Conservation (phyloP, 306 rosid species). For the Morella rubra region DNA sequence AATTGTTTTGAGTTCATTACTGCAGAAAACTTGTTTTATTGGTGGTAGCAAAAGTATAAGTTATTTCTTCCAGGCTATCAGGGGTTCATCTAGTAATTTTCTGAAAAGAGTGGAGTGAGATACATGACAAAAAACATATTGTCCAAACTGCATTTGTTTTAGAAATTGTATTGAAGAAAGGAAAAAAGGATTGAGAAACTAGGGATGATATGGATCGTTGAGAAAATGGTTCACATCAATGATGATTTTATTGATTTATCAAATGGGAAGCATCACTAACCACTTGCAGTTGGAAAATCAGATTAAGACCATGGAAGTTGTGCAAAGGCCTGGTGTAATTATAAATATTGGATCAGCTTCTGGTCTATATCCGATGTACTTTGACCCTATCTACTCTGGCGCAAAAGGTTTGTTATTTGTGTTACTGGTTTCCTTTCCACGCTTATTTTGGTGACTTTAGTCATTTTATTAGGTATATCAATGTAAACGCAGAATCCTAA, state of each 20-base stretch:
- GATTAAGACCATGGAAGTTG: conserved; percentile 71
- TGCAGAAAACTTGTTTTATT: not conserved
- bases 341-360: conserved; percentile 90
- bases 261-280: conserved; percentile 22
- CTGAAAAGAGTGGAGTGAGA: not conserved
- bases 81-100: not conserved
- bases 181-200: not conserved
- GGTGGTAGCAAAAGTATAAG: not conserved
- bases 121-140: not conserved
- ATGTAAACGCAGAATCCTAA: conserved; percentile 1
- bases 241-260: not conserved
- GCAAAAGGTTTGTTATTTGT: conserved; percentile 70
- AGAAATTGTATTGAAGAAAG: not conserved
- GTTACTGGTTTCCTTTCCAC: conserved; percentile 5
- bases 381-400: conserved; percentile 68
- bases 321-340: conserved; percentile 72
- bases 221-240: not conserved
- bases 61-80: not conserved
- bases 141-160: not conserved
- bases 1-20: not conserved
- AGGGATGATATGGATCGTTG: not conserved
- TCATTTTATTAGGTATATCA: conserved; percentile 7
- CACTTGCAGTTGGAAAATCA: conserved; percentile 37
- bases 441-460: conserved; percentile 17
- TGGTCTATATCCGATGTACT: conserved; percentile 79